Conservation (phyloP, 352 stramenopile species). For the Phytophthora sp. region DNA sequence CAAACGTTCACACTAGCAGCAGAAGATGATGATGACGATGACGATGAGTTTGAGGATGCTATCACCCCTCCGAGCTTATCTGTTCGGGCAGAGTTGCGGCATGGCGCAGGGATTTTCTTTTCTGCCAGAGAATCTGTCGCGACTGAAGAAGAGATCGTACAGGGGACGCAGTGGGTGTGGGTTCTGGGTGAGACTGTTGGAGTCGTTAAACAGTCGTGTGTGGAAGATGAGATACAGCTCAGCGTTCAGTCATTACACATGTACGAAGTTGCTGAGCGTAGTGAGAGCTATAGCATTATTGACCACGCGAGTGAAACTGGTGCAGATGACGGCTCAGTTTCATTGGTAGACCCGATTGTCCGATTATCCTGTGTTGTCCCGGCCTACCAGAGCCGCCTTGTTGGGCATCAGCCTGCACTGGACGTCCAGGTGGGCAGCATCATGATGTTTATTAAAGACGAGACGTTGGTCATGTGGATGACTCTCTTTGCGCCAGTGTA, state of each 20-base stretch:
- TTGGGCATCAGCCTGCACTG: conserved; percentile 73
- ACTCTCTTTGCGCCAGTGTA: conserved; percentile 79
- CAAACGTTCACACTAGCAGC: conserved; percentile 49
- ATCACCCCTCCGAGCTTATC: conserved; percentile 85
- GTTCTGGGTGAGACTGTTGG: conserved; percentile 52
- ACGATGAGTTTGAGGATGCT: conserved; percentile 88
- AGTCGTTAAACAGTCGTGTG: conserved; percentile 81
- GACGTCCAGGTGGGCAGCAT: conserved; percentile 58
- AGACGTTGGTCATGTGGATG: conserved; percentile 81
- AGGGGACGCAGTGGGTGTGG: conserved; percentile 59
- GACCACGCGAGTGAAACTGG: conserved; percentile 23
- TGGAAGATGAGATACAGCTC: conserved; percentile 84
- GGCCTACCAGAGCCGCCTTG: conserved; percentile 80
- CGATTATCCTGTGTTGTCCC: conserved; percentile 72
- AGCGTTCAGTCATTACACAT: conserved; percentile 64
- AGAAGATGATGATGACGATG: conserved; percentile 72
- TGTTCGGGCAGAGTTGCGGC: conserved; percentile 47
- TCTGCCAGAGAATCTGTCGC: conserved; percentile 42
- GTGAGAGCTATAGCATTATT: conserved; percentile 51
- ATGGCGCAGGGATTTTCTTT: conserved; percentile 64
- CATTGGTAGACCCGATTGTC: conserved; percentile 39
- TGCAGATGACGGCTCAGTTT: conserved; percentile 14
- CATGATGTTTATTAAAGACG: conserved; percentile 71
- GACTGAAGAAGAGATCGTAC: conserved; percentile 15
- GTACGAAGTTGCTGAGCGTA: conserved; percentile 47